Evolutionary conservation across 192 early-diverging fungal genomes (phyloP).

Genomic region (Pilobolus umbonatus): DNA sequence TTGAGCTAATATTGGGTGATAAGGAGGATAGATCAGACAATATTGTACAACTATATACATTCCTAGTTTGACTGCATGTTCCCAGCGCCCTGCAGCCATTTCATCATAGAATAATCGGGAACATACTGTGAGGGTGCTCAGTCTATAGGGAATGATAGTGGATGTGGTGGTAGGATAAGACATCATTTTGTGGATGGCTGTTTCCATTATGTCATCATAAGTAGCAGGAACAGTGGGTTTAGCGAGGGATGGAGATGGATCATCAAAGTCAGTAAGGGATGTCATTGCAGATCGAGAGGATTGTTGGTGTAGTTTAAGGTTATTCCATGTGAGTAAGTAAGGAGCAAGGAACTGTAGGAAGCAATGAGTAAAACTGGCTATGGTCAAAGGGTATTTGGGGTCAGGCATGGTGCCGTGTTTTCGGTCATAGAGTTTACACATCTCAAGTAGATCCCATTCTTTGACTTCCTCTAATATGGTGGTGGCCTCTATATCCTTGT

Average conservation of each 20-base stretch:
- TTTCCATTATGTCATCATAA: conserved; percentile 6
- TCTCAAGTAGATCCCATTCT: conserved; percentile 23
- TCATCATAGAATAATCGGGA: conserved; percentile 18
- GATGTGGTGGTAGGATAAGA: conserved; percentile 5
- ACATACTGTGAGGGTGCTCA: conserved; percentile 7
- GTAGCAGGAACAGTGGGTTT: conserved; percentile 6
- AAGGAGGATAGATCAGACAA: conserved; percentile 25
- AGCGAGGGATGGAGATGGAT: conserved; percentile 11
- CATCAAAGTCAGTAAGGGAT: conserved; percentile 9
- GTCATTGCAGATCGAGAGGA: neutral
- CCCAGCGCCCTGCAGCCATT: conserved; percentile 24
- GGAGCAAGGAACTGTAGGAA: conserved; percentile 11
- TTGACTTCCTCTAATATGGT: conserved; percentile 9
- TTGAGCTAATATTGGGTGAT: conserved; percentile 29
- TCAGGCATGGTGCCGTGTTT: conserved; percentile 5
- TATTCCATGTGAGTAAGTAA: conserved; percentile 12
- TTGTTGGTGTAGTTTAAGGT: neutral
- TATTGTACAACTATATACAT: conserved; percentile 27
- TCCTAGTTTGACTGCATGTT: conserved; percentile 19
- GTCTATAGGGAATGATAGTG: conserved; percentile 9
- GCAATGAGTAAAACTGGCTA: conserved; percentile 16
- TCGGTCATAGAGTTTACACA: conserved; percentile 14
- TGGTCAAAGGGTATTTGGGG: neutral
- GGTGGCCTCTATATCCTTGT: neutral
- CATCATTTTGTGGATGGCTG: neutral